Base-by-base conservation (phyloP, 805 yeast species). In the Hanseniaspora valbyensis region DNA sequence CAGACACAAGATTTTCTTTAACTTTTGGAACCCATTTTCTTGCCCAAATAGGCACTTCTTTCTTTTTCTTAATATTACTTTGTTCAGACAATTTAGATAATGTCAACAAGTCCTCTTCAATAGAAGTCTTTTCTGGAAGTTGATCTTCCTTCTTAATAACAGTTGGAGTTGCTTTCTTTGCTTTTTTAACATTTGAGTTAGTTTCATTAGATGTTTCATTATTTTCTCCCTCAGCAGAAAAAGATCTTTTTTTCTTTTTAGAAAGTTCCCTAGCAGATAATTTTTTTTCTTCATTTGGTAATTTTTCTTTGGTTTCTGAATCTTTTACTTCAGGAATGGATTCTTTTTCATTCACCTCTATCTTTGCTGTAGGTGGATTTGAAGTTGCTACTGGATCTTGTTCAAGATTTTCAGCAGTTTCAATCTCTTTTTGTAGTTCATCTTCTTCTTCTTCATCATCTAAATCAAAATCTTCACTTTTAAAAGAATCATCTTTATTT, bases 31-130 rank as follows among this genome's bases (percentile, higher is more conserved):
- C 66, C 80, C 83, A 85, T 58, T 78, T 81, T 55, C 73, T 81
- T 0, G 95, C 95, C 95, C 95, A 88, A 4, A 78, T 70, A 4
- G 95, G 95, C 3, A 83, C 83, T 42, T 66, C 69, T 13, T 65
- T 64, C 62, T 83, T 83, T 56, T 83, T 67, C 50, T 65, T 74
- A 1, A 92, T 2, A 66, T 57, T 18, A 58, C 59, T 44, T 59
- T 64, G 44, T 55, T 61, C 40, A 64, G 57, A 14, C 62, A 56
- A 39, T 59, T 51, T 30, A 10, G 49, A 24, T 5, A 50, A 18
- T 13, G 21, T 50, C 10, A 18, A 12, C 10, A 50, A 26, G 16
- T 38, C 46, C 3, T 49, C 52, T 37, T 37, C 28, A 12, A 36
- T 40, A 5, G 40, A 16, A 9, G 34, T 34, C 18, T 49, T 43